Base-by-base conservation (phyloP, 2,329 filamentous ascomycete species). In the Acarospora socialis region DNA sequence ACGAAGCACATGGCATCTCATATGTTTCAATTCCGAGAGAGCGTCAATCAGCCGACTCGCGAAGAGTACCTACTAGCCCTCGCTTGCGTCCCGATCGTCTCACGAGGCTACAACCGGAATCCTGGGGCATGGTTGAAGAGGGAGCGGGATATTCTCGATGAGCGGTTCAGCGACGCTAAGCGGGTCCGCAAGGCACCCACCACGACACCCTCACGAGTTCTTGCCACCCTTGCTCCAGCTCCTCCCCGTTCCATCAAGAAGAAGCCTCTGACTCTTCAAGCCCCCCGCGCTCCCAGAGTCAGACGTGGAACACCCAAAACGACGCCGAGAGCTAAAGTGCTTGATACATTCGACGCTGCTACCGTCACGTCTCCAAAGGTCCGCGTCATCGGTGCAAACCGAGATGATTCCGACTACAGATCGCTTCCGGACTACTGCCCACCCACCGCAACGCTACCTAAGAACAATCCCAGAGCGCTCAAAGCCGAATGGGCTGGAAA, bases 401-500 rank as follows among this genome's bases (percentile, higher is more conserved):
- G 81, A 20, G 82, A 90, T 52, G 82, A 92, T 51, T 82, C 80
- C 50, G 78, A 92, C 53, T 92, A 81, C 55, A 62, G 67, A 27
- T 62, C 72, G 3, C 63, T 92, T 19, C 66, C 68, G 4, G 73
- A 93, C 52, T 81, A 68, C 51, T 82, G 74, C 31, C 83, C 83
- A 26, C 73, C 79, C 0, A 49, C 74, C 24, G 58, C 63, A 34
- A 75, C 77, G 2, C 66, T 90, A 3, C 72, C 75, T 5, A 28
- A 19, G 9, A 59, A 61, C 43, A 75, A 75, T 46, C 59, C 68
- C 31, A 82, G 81, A 52, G 71, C 68, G 24, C 66, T 90, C 44
- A 87, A 86, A 61, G 76, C 81, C 16, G 82, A 92, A 40, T 92
- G 83, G 81, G 21, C 31, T 19, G 90, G 86, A 59, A 71, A 74